Evolutionary conservation across 495 filamentous ascomycete genomes (phyloP).

Genomic region (Aspergillus biplanus): DNA sequence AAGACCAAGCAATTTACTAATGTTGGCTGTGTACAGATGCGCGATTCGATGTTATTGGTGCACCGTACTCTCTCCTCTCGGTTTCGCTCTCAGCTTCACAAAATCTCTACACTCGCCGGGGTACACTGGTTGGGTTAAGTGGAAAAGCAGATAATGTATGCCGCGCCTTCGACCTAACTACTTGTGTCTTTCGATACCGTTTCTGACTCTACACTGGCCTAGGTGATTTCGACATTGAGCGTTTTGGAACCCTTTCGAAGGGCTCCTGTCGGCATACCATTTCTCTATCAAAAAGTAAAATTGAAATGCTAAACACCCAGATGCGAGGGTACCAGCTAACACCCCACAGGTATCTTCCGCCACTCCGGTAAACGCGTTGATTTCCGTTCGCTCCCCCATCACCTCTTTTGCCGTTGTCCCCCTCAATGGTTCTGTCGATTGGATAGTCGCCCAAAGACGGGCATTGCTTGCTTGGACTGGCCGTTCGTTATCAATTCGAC

Average conservation of each 20-base stretch:
- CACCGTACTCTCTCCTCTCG: conserved; percentile 89
- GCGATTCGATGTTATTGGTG: conserved; percentile 87
- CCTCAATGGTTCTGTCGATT: conserved; percentile 93
- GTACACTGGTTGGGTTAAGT: conserved; percentile 86
- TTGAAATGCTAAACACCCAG: conserved; percentile 3
- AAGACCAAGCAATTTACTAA: conserved; percentile 12
- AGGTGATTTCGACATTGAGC: conserved; percentile 85
- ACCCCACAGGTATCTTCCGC: conserved; percentile 70
- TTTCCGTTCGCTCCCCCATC: conserved; percentile 80
- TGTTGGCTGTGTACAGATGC: conserved; percentile 64
- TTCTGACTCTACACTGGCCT: conserved; percentile 9
- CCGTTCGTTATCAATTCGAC: conserved; percentile 74
- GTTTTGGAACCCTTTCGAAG: conserved; percentile 81
- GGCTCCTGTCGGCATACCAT: conserved; percentile 79
- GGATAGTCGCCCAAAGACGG: conserved; percentile 85
- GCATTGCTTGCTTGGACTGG: conserved; percentile 96
- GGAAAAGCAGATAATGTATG: conserved; percentile 89
- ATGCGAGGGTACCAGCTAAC: conserved; percentile 12
- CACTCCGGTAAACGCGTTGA: conserved; percentile 79
- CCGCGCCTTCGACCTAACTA: neutral
- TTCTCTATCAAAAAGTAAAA: conserved; percentile 81
- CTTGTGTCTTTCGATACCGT: neutral
- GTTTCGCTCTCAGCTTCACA: conserved; percentile 92
- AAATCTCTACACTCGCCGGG: conserved; percentile 85
- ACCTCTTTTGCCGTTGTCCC: conserved; percentile 86